Evolutionary conservation across 805 yeast genomes (phyloP).

Genomic region (Diddensiella transvaalensis): DNA sequence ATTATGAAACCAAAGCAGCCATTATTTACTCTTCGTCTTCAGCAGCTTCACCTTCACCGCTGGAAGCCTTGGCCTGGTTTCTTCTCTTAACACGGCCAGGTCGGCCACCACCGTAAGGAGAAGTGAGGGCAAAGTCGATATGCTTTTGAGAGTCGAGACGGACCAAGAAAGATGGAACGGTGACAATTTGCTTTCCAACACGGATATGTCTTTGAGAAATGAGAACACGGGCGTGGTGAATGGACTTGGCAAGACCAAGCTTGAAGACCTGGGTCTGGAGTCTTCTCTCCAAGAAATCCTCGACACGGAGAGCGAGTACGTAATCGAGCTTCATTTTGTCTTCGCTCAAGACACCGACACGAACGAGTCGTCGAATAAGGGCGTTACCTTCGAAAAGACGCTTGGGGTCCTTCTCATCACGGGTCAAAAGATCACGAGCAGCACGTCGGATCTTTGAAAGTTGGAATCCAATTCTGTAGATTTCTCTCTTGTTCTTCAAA

Average conservation of each 20-base stretch:
- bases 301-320: conserved; percentile 95
- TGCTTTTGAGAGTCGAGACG: conserved; percentile 99
- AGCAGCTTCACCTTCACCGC: conserved; percentile 70
- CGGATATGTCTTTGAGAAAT: conserved; percentile 99
- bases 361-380: conserved; percentile 98
- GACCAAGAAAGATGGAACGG: conserved; percentile 98
- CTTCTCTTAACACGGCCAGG: conserved; percentile 99
- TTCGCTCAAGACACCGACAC: conserved; percentile 98
- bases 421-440: conserved; percentile 99
- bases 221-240: conserved; percentile 99
- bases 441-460: conserved; percentile 99
- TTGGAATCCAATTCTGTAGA: conserved; percentile 99
- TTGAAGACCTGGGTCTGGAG: conserved; percentile 99
- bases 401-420: conserved; percentile 99
- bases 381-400: conserved; percentile 99
- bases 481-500: conserved; percentile 99
- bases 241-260: conserved; percentile 98
- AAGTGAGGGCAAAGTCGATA: conserved; percentile 98
- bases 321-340: conserved; percentile 99
- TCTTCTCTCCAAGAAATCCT: conserved; percentile 99
- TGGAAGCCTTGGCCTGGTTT: conserved; percentile 63
- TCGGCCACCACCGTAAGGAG: conserved; percentile 99
- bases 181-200: conserved; percentile 99
- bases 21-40: conserved; percentile 47
- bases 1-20: neutral